phyloP scores from a whole-genome alignment of 2,329 filamentous ascomycete species.

The Fusarium albidum region DNA sequence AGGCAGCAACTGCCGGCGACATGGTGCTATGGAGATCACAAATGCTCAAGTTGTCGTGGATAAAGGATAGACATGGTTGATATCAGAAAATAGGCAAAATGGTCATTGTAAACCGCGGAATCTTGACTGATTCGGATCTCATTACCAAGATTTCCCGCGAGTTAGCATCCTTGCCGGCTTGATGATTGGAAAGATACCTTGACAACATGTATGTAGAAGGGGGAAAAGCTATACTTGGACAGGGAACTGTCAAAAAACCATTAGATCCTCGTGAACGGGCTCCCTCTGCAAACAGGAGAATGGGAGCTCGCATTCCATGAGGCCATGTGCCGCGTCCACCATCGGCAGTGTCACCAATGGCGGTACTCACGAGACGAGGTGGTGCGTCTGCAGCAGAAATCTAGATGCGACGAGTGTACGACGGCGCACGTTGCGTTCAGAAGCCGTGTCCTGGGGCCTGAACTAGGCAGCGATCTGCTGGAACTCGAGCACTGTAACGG shows the following conservation, averaged over 20 bases:
- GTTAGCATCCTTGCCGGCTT: too few relatives aligned
- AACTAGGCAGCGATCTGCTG: constrained; percentile 27
- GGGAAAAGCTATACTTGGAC: not conserved
- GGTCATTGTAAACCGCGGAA: too few relatives aligned
- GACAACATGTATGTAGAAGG: too few relatives aligned
- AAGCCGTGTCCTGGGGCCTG: constrained; percentile 11
- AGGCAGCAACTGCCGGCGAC: too few relatives aligned
- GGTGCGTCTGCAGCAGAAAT: constrained; percentile 21
- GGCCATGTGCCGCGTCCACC: constrained; percentile 23
- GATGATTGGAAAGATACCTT: too few relatives aligned
- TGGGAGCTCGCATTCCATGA: constrained; percentile 26
- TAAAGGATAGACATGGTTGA: too few relatives aligned
- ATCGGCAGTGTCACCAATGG: constrained; percentile 25
- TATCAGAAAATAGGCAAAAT: too few relatives aligned
- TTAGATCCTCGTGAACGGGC: not conserved
- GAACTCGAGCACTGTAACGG: constrained; percentile 12
- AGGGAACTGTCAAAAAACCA: not conserved
- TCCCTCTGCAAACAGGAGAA: not conserved
- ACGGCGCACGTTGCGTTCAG: constrained; percentile 23
- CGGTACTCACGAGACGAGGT: constrained; percentile 18
- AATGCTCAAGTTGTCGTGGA: too few relatives aligned
- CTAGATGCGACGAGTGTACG: constrained; percentile 32
- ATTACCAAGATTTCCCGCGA: too few relatives aligned
- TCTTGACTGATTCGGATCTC: too few relatives aligned
- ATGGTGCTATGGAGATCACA: too few relatives aligned